phyloP scores from a whole-genome alignment of 495 filamentous ascomycete species.

The Articulospora tetracladia region DNA sequence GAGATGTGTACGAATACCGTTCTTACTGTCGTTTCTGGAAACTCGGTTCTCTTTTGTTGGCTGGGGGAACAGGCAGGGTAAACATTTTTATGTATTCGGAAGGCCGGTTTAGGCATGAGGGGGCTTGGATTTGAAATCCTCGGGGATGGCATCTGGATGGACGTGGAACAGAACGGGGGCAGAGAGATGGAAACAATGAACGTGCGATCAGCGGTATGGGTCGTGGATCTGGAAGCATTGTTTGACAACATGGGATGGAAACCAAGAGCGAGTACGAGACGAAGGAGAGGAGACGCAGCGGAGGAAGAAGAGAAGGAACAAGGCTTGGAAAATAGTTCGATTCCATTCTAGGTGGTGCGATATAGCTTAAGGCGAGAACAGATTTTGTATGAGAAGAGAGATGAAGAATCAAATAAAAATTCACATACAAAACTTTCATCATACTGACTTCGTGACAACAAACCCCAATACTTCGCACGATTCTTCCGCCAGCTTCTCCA shows the following conservation, averaged over 20 bases:
- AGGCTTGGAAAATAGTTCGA: neutral
- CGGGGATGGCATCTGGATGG: neutral
- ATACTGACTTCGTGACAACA: neutral
- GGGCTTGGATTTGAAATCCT: neutral
- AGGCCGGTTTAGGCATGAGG: neutral
- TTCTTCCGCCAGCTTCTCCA: too few species aligned
- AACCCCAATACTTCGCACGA: too few species aligned
- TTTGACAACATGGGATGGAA: too few species aligned
- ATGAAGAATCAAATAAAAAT: neutral
- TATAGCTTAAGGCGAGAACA: neutral
- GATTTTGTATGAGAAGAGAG: neutral
- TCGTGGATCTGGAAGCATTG: too few species aligned
- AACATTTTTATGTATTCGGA: conserved; percentile 1
- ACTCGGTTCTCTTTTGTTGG: neutral
- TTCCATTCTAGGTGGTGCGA: neutral
- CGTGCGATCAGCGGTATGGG: neutral
- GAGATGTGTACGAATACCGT: conserved; percentile 12
- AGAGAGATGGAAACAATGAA: neutral
- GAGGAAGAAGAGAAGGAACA: neutral
- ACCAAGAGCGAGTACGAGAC: neutral
- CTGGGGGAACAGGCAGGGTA: conserved; percentile 1
- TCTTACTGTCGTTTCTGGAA: conserved; percentile 17
- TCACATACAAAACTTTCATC: neutral
- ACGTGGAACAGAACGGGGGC: neutral
- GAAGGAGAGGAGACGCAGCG: neutral